Base-by-base conservation (phyloP, 2,329 filamentous ascomycete species). In the Fusarium sp. region DNA sequence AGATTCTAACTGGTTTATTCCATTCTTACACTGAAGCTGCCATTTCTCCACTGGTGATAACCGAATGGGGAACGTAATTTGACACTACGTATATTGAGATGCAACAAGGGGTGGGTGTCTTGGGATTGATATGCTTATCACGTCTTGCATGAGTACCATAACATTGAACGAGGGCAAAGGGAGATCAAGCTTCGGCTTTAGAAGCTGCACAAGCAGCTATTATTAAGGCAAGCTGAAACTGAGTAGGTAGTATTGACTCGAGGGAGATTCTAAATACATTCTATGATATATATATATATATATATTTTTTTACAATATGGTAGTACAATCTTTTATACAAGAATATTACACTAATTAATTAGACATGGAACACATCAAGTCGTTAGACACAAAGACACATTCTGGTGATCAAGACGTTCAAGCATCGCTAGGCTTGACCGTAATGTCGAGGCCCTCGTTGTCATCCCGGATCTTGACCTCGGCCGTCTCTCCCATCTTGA, bases 401-500 rank as follows among this genome's bases (percentile, higher is more conserved):
- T 38, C 32, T 25, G 11, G 15, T 29, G 21, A 11, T 32, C 27
- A 19, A 11, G n/a, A 43, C 14, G 23, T 42, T 53, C 39, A 65
- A 48, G 33, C 41, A 27, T 56, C 60, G 48, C 68, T 67, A 9
- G 70, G 49, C 23, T 68, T 54, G 41, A 66, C 57, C 6, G 66
- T 37, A 19, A 91, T 80, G 35, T 84, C 80, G 49, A 92, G 73
- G 0, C 84, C 84, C 37, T 80, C 78, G 31, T 81, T 82, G 57
- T 87, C 86, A 11, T 85, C 83, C 49, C 85, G 88, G 54, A 97
- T 81, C 44, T 78, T 79, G 11, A 97, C 90, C 55, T 82, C 82
- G 5, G 90, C 94, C 3, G 78, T 84, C 70, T 96, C 88, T 1
- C 92, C 93, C 54, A 81, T 85, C 75, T 88, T 90, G 57, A 98